A percentile compares a stretch with the other conserved stretches of the same genome.
phyloP scores from a whole-genome alignment of 2,329 filamentous ascomycete genomes.

The Clonostachys rhizophaga region DNA sequence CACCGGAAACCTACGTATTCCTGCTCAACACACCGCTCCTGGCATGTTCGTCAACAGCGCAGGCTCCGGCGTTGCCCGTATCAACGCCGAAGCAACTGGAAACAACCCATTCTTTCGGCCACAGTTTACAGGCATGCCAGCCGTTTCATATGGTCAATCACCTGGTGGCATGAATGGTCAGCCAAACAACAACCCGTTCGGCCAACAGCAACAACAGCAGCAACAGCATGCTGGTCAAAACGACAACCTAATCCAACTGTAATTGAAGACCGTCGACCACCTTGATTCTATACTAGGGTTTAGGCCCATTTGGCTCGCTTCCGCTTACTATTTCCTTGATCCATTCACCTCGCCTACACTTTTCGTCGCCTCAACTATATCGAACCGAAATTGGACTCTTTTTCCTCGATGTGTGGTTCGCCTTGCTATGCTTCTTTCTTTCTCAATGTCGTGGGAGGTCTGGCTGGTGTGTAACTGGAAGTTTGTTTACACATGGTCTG shows the following conservation, averaged over 20 bases:
- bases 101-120: slow-evolving; percentile 87
- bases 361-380: background rate
- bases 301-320: background rate
- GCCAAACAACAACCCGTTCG: slow-evolving; percentile 53
- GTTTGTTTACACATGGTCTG: background rate
- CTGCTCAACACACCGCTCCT: slow-evolving; percentile 91
- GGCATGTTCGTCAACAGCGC: slow-evolving; percentile 96
- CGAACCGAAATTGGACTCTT: background rate
- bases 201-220: slow-evolving; percentile 34
- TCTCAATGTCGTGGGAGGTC: no score
- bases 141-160: slow-evolving; percentile 45
- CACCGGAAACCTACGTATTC: slow-evolving; percentile 91
- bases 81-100: slow-evolving; percentile 68
- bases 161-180: slow-evolving; percentile 51
- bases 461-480: no score
- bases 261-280: slow-evolving; percentile 10
- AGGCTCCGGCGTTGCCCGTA: slow-evolving; percentile 68
- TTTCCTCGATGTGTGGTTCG: no score
- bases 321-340: background rate
- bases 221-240: slow-evolving; percentile 29
- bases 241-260: slow-evolving; percentile 62
- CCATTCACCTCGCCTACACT: background rate
- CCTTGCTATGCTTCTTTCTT: no score
- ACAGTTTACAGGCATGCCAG: slow-evolving; percentile 76
- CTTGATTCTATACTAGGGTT: background rate